A percentile compares a stretch with the other conserved stretches of the same genome.
Evolutionary conservation across 129 eudicot species (phyloP).

Genomic region (Flaveria linearis): DNA sequence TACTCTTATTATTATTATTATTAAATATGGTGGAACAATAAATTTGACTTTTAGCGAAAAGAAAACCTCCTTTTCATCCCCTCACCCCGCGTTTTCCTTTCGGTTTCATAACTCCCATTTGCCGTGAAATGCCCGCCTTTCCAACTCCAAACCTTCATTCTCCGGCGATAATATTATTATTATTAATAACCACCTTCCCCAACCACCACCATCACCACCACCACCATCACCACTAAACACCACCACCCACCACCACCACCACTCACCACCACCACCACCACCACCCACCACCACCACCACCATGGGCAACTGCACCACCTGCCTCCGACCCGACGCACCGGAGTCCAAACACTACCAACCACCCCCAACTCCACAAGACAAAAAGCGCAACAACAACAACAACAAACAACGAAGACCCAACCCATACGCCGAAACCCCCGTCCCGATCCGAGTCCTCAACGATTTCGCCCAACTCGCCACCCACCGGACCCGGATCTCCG

Average conservation of each 20-base stretch:
- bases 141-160: conserved; percentile 10
- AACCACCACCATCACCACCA: background rate
- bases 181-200: background rate
- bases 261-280: background rate
- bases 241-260: conserved; percentile 16
- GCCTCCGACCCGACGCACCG: conserved; percentile 51
- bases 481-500: conserved; percentile 60
- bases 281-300: conserved; percentile 22
- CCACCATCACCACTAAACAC: background rate
- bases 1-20: too few species aligned
- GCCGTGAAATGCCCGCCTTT: conserved; percentile 44
- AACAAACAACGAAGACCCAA: conserved; percentile 48
- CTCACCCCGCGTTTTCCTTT: conserved; percentile 55
- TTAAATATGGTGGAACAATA: conserved; percentile 15
- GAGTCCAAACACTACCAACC: conserved; percentile 35
- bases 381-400: conserved; percentile 32
- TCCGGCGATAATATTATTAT: conserved; percentile 8
- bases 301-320: conserved; percentile 92
- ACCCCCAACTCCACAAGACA: conserved; percentile 29
- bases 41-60: conserved; percentile 39
- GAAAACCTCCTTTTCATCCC: conserved; percentile 28
- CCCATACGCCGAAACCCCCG: conserved; percentile 69
- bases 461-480: conserved; percentile 54
- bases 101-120: conserved; percentile 20
- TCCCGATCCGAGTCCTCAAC: conserved; percentile 65